These are phyloP conservation scores for Scheffersomyces titani DNA, from an alignment of 1,139 yeast species.

Conservation along the genomic window DNA sequence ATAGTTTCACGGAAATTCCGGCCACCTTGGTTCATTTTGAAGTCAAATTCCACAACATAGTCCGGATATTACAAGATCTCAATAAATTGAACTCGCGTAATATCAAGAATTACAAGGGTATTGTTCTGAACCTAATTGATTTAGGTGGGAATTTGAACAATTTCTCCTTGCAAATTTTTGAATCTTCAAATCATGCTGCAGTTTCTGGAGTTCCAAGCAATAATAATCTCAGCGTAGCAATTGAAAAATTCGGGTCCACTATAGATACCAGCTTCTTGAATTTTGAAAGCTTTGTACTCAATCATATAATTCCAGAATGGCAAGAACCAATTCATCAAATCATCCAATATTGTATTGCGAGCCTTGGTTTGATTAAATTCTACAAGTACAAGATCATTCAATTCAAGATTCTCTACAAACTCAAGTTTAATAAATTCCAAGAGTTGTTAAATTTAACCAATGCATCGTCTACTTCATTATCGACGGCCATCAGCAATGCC, in stretches of 20 bases:
- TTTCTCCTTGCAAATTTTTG: slow-evolving; percentile 46
- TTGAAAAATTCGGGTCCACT: slow-evolving; percentile 50
- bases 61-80: slow-evolving; percentile 33
- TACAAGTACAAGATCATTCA: slow-evolving; percentile 49
- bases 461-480: slow-evolving; percentile 10
- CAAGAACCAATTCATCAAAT: slow-evolving; percentile 48
- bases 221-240: slow-evolving; percentile 32
- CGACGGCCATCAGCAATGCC: neutral
- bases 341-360: slow-evolving; percentile 39
- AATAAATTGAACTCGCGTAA: slow-evolving; percentile 36
- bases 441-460: slow-evolving; percentile 34
- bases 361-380: slow-evolving; percentile 42
- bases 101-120: slow-evolving; percentile 30
- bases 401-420: slow-evolving; percentile 41
- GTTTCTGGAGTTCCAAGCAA: slow-evolving; percentile 12
- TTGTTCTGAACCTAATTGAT: slow-evolving; percentile 37
- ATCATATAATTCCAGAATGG: slow-evolving; percentile 44
- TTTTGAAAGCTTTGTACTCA: slow-evolving; percentile 39
- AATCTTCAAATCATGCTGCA: slow-evolving; percentile 17
- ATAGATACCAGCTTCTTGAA: slow-evolving; percentile 44
- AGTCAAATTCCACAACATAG: slow-evolving; percentile 33
- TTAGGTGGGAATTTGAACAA: slow-evolving; percentile 51
- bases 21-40: slow-evolving; percentile 36
- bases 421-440: slow-evolving; percentile 42
- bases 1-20: slow-evolving; percentile 32